These are phyloP conservation scores for Rutstroemia sp. DNA, from an alignment of 2,329 filamentous ascomycete genomes.

Conservation along the genomic window DNA sequence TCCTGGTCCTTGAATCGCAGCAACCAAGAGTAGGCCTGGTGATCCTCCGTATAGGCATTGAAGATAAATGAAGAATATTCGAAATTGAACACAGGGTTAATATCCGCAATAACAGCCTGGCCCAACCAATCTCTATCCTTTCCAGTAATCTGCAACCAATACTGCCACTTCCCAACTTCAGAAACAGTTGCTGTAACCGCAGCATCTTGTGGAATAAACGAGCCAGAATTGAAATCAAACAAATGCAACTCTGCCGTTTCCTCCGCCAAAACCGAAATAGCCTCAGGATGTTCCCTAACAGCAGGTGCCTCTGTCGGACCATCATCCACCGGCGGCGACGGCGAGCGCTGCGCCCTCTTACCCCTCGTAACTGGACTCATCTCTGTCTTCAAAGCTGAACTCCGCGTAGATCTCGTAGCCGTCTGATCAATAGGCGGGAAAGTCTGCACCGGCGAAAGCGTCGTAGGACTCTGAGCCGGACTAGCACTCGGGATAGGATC, in stretches of 20 bases:
- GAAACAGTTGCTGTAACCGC: slow-evolving; percentile 72
- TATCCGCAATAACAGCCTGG: slow-evolving; percentile 76
- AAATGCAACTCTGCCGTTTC: slow-evolving; percentile 83
- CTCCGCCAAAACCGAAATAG: slow-evolving; percentile 64
- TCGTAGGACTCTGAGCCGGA: slow-evolving; percentile 48
- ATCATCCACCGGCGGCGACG: slow-evolving; percentile 30
- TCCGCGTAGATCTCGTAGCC: slow-evolving; percentile 31
- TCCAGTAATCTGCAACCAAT: slow-evolving; percentile 84
- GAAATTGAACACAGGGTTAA: slow-evolving; percentile 98
- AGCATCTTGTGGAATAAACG: slow-evolving; percentile 55
- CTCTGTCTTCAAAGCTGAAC: slow-evolving; percentile 38
- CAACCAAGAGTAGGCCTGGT: slow-evolving; percentile 91
- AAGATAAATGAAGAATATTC: slow-evolving; percentile 99
- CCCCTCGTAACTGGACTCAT: slow-evolving; percentile 14
- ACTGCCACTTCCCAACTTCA: slow-evolving; percentile 86
- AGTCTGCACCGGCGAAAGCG: slow-evolving; percentile 22
- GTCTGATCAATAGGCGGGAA: slow-evolving; percentile 17
- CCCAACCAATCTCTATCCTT: slow-evolving; percentile 77
- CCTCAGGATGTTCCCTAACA: slow-evolving; percentile 54
- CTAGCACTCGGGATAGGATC: slow-evolving; percentile 57
- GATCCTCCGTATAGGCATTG: slow-evolving; percentile 87
- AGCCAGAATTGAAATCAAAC: slow-evolving; percentile 81
- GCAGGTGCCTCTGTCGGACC: slow-evolving; percentile 53
- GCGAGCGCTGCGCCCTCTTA: slow-evolving; percentile 12
- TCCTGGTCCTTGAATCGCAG: slow-evolving; percentile 81